Conservation (phyloP, 1,284 basidiomycete genomes). For the Trametes pubescens region DNA sequence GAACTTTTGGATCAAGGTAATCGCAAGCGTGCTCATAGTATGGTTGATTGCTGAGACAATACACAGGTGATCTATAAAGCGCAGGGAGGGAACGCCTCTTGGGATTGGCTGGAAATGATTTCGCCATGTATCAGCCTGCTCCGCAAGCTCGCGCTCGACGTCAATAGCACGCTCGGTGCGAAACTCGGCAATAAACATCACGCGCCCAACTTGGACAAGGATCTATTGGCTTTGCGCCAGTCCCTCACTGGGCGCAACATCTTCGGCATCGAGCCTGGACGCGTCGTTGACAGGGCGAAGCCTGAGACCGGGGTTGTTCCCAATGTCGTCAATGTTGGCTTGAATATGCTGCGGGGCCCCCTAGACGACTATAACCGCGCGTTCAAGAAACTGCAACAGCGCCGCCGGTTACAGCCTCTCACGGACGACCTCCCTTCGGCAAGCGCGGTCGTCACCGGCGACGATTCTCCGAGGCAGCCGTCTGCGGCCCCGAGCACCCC, state of each 20-base stretch:
- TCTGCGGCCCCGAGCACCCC: background rate
- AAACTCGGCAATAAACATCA: conserved; percentile 43
- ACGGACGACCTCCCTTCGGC: background rate
- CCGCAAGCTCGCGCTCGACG: conserved; percentile 40
- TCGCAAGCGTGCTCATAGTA: no score
- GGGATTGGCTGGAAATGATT: conserved; percentile 50
- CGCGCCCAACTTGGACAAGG: conserved; percentile 35
- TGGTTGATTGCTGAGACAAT: no score
- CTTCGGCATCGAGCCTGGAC: conserved; percentile 6
- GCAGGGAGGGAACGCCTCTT: conserved; percentile 46
- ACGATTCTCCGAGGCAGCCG: background rate
- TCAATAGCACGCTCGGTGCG: conserved; percentile 43
- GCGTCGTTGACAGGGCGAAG: conserved; percentile 26
- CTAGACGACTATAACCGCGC: background rate
- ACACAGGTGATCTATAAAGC: conserved; percentile 45
- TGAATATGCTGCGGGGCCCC: background rate
- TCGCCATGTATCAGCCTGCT: conserved; percentile 47
- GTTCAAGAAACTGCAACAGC: conserved; percentile 4
- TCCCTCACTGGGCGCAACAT: no score
- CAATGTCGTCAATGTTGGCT: background rate
- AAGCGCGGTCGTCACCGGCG: background rate
- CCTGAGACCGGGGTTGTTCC: background rate
- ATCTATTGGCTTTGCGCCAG: no score
- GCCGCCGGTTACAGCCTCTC: background rate
- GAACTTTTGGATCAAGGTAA: no score